Percentiles rank a stretch among this genome's conserved stretches.
Conservation (phyloP, 2,329 filamentous ascomycete genomes). For the Dactylellina haptotyla region DNA sequence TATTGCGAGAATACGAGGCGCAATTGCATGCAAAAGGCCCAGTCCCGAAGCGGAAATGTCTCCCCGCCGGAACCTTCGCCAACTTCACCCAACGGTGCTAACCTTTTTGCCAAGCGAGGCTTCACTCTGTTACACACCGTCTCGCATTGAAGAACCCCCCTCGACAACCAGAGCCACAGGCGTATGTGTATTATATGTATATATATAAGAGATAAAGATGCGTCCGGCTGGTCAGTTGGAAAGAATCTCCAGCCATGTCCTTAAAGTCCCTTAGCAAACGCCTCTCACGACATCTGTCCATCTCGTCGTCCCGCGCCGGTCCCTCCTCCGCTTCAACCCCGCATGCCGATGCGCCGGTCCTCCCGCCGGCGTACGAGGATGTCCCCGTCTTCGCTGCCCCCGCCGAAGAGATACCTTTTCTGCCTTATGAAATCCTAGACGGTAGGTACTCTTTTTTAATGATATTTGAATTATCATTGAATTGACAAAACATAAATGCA, state of each 20-base stretch:
- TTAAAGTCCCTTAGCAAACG: conserved; percentile 29
- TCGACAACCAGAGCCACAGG: no score
- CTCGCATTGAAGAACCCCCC: no score
- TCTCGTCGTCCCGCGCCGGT: conserved; percentile 7
- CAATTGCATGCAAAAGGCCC: no score
- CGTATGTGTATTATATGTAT: no score
- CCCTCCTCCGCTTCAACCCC: neutral
- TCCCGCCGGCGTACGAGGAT: conserved; percentile 34
- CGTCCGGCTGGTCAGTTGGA: neutral
- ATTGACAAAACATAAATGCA: neutral
- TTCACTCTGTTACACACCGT: no score
- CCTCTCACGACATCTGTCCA: conserved; percentile 23
- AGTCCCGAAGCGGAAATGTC: neutral
- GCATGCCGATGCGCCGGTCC: neutral
- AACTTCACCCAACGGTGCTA: no score
- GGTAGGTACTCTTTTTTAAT: neutral
- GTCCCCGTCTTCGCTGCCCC: conserved; percentile 40
- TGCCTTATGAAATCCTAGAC: conserved; percentile 35
- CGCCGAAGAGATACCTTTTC: conserved; percentile 19
- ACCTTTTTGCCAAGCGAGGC: no score
- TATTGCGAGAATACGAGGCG: no score
- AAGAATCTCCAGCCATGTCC: conserved; percentile 14
- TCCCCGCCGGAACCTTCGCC: neutral
- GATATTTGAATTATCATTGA: neutral
- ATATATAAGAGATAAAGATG: neutral